These are phyloP conservation scores for Amauroascus verrucosus DNA, from an alignment of 2,329 filamentous ascomycete species.

Conservation along the genomic window DNA sequence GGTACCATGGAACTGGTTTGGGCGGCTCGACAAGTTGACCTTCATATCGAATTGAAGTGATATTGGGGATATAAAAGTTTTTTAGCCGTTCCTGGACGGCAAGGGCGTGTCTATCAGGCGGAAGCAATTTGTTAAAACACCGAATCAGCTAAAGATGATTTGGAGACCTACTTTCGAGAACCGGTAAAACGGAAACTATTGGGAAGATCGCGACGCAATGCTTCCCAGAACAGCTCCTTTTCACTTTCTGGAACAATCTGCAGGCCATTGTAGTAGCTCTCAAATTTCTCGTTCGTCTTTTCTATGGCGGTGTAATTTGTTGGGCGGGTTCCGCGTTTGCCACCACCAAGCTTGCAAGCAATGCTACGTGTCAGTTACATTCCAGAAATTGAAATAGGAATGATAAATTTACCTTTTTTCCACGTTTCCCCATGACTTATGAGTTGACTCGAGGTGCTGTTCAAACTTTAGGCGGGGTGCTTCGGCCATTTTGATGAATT, in stretches of 20 bases:
- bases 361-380: slow-evolving; percentile 1
- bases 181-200: slow-evolving; percentile 98
- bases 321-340: slow-evolving; percentile 27
- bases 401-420: slow-evolving; percentile 5
- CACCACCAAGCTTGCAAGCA: slow-evolving; percentile 8
- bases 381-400: background rate
- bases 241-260: slow-evolving; percentile 69
- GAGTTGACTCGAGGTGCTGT: background rate
- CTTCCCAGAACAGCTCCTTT: slow-evolving; percentile 70
- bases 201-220: slow-evolving; percentile 72
- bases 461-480: background rate
- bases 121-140: background rate
- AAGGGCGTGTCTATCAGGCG: slow-evolving; percentile 61
- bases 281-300: slow-evolving; percentile 74
- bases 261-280: slow-evolving; percentile 74
- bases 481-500: background rate
- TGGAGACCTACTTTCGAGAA: slow-evolving; percentile 62
- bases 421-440: slow-evolving; percentile 1
- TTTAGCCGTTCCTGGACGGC: slow-evolving; percentile 81
- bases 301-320: slow-evolving; percentile 48
- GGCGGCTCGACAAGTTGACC: slow-evolving; percentile 74
- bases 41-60: slow-evolving; percentile 74
- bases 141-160: background rate
- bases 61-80: slow-evolving; percentile 80
- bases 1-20: slow-evolving; percentile 78